A percentile compares a stretch with the other conserved stretches of the same genome.
Evolutionary conservation across 2,329 filamentous ascomycete species (phyloP).

Genomic region (Trichothecium sympodiale): DNA sequence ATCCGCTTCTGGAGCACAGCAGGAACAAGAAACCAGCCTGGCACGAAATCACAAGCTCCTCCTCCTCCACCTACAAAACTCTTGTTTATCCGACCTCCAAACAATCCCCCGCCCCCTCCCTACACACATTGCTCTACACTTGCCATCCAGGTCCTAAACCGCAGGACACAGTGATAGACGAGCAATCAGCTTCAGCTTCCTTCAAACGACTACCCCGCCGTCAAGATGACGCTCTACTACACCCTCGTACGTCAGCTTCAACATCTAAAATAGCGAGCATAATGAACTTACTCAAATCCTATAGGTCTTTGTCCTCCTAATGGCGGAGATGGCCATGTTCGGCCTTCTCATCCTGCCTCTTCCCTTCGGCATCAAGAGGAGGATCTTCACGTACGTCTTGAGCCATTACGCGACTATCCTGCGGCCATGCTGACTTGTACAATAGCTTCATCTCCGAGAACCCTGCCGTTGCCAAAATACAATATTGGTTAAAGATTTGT

Average conservation of each 20-base stretch:
- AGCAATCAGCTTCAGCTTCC: conserved; percentile 1
- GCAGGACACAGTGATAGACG: too few relatives aligned
- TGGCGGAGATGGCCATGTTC: conserved; percentile 76
- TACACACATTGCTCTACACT: too few relatives aligned
- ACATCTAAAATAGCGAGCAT: too few relatives aligned
- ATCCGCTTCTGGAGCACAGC: too few relatives aligned
- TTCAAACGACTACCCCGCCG: conserved; percentile 9
- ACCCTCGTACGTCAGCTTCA: conserved; percentile 29
- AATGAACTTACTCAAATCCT: conserved; percentile 12
- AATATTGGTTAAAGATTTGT: conserved; percentile 97
- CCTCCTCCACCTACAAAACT: too few relatives aligned
- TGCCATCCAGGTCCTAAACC: too few relatives aligned
- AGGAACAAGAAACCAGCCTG: too few relatives aligned
- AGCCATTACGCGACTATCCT: not conserved
- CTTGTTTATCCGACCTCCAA: too few relatives aligned
- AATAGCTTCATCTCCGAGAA: conserved; percentile 85
- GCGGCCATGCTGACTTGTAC: conserved; percentile 3
- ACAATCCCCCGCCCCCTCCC: too few relatives aligned
- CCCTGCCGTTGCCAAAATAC: conserved; percentile 73
- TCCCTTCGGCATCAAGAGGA: conserved; percentile 75
- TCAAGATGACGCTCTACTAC: conserved; percentile 48
- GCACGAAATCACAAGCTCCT: too few relatives aligned
- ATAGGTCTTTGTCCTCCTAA: conserved; percentile 73
- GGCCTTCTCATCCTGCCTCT: conserved; percentile 74
- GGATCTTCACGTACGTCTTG: conserved; percentile 59